Evolutionary conservation across 495 filamentous ascomycete species (phyloP).

Genomic region (Lophiotrema nucula): DNA sequence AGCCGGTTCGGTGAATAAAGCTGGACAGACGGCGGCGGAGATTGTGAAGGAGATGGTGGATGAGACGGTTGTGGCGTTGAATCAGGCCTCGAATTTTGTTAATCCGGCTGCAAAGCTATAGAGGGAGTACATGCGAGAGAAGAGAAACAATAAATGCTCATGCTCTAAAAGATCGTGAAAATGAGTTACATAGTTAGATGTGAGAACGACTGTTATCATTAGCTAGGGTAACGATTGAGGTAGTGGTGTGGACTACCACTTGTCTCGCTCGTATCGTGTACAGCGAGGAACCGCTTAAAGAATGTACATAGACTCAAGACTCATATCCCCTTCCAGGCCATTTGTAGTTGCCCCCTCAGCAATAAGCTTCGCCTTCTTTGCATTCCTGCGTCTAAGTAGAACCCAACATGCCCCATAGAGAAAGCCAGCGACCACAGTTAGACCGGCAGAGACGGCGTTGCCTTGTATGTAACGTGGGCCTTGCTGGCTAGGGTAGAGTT

Average conservation of each 20-base stretch:
- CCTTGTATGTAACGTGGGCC: constrained; percentile 1
- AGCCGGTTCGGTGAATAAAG: constrained; percentile 28
- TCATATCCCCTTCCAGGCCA: not conserved
- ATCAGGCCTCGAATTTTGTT: constrained; percentile 13
- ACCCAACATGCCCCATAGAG: constrained; percentile 1
- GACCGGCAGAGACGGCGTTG: not conserved
- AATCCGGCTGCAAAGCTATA: constrained; percentile 21
- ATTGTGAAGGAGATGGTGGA: constrained; percentile 34
- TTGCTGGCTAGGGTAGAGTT: constrained; percentile 1
- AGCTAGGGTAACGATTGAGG: too few species aligned
- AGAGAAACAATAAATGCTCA: not conserved
- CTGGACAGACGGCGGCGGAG: constrained; percentile 24
- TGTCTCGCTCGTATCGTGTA: too few species aligned
- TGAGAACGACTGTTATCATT: too few species aligned
- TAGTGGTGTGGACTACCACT: too few species aligned
- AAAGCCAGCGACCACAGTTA: not conserved
- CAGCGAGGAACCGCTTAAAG: too few species aligned
- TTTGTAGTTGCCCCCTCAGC: not conserved
- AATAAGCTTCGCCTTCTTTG: constrained; percentile 1
- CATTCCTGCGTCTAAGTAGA: not conserved
- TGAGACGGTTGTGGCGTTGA: constrained; percentile 21
- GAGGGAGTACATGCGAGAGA: not conserved
- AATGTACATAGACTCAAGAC: not conserved
- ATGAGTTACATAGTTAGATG: too few species aligned
- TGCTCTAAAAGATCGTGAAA: not conserved